phyloP scores from a whole-genome alignment of 2,329 filamentous ascomycete species.

The Sporothrix globosa region DNA sequence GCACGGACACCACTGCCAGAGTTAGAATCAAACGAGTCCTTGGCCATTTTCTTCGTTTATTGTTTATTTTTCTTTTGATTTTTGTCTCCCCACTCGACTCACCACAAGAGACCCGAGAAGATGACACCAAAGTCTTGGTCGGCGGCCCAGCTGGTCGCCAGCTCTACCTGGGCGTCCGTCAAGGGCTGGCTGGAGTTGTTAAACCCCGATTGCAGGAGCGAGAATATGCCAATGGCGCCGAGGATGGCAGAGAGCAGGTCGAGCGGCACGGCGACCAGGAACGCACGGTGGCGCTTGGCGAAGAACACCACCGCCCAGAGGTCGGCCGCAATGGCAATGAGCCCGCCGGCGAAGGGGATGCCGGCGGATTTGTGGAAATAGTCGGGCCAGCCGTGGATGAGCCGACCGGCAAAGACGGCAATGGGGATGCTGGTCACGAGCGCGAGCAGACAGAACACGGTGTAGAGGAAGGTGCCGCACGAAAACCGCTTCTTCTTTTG shows the following conservation, averaged over 20 bases:
- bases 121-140: conserved; percentile 7
- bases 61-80: neutral
- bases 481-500: neutral
- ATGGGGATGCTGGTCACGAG: conserved; percentile 6
- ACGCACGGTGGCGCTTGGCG: neutral
- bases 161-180: neutral
- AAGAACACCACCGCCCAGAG: neutral
- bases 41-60: neutral
- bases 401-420: neutral
- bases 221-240: neutral
- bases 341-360: neutral
- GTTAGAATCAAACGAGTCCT: neutral
- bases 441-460: neutral
- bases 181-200: neutral
- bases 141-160: neutral
- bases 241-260: neutral
- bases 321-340: conserved; percentile 1
- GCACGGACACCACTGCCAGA: neutral
- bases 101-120: conserved; percentile 14
- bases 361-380: neutral
- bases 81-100: neutral
- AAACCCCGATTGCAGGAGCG: neutral
- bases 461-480: neutral
- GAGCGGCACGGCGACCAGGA: neutral
- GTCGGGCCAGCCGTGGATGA: neutral